Percentiles rank a stretch among this genome's conserved stretches.
These are phyloP conservation scores for Penicillium macrosclerotiorum DNA, from an alignment of 495 filamentous ascomycete genomes.

Conservation along the genomic window DNA sequence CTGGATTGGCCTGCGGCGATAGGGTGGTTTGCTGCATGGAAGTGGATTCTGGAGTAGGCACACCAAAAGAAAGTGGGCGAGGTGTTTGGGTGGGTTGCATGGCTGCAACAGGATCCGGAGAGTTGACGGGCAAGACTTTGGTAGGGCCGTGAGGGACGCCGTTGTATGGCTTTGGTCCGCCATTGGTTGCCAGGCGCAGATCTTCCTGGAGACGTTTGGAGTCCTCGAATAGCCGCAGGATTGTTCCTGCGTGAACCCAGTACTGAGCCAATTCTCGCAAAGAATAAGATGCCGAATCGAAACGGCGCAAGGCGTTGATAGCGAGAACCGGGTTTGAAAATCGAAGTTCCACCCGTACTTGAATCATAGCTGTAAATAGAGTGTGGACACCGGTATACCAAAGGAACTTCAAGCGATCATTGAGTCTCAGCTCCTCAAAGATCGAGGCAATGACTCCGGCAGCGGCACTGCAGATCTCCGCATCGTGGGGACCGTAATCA, in stretches of 20 bases:
- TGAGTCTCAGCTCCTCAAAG: slow-evolving; percentile 46
- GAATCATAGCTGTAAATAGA: slow-evolving; percentile 50
- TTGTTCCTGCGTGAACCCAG: slow-evolving; percentile 47
- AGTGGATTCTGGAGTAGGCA: slow-evolving; percentile 37
- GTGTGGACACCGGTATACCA: slow-evolving; percentile 50
- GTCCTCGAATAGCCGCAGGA: slow-evolving; percentile 46
- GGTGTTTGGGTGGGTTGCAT: slow-evolving; percentile 22
- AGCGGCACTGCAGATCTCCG: slow-evolving; percentile 47
- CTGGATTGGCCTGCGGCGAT: slow-evolving; percentile 28
- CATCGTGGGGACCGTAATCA: slow-evolving; percentile 44
- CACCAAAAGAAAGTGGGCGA: slow-evolving; percentile 31
- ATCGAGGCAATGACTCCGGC: slow-evolving; percentile 50
- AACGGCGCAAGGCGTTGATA: slow-evolving; percentile 48
- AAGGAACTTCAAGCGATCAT: slow-evolving; percentile 47
- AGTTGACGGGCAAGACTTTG: slow-evolving; percentile 18
- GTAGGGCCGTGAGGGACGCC: slow-evolving; percentile 10
- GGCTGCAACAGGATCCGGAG: slow-evolving; percentile 18
- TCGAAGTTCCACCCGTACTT: slow-evolving; percentile 48
- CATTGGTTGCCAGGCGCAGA: slow-evolving; percentile 37
- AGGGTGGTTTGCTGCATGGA: slow-evolving; percentile 22
- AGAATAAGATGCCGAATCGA: slow-evolving; percentile 46
- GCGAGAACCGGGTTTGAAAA: slow-evolving; percentile 50
- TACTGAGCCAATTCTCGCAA: slow-evolving; percentile 44
- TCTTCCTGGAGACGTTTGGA: slow-evolving; percentile 48
- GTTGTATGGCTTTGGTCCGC: slow-evolving; percentile 36